A percentile compares a stretch with the other conserved stretches of the same genome.
Conservation (phyloP, 495 filamentous ascomycete genomes). For the Xylaria telfairii region DNA sequence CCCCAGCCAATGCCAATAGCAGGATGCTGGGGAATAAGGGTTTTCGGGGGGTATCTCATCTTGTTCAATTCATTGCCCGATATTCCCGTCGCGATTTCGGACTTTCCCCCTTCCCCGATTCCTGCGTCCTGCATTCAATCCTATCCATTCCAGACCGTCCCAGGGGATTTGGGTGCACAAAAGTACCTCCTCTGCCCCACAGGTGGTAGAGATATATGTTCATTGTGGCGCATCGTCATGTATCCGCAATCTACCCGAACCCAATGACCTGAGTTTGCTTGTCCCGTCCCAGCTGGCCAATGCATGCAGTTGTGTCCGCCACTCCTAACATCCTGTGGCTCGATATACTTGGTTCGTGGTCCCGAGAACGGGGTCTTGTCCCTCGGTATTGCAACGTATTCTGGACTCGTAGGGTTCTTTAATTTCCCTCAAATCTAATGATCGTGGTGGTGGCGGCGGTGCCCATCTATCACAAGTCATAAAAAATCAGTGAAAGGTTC, state of each 20-base stretch:
- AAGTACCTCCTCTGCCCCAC: neutral
- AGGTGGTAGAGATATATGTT: neutral
- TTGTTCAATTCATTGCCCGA: neutral
- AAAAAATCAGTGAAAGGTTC: constrained; percentile 39
- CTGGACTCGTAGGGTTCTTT: neutral
- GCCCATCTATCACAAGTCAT: constrained; percentile 45
- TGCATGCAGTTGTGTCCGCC: neutral
- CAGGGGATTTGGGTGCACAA: neutral
- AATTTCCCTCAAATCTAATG: constrained; percentile 6
- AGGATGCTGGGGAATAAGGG: neutral
- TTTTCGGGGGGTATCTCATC: neutral
- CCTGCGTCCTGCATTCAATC: neutral
- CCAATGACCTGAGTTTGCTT: constrained; percentile 11
- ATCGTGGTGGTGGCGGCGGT: constrained; percentile 39
- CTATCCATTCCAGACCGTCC: neutral
- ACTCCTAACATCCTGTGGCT: neutral
- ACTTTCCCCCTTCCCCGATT: neutral
- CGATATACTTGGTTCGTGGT: neutral
- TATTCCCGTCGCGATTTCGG: constrained; percentile 7
- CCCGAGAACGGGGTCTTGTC: neutral
- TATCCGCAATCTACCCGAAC: neutral
- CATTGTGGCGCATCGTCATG: constrained; percentile 5
- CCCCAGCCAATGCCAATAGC: neutral
- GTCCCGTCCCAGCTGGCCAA: neutral
- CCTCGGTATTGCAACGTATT: neutral